Base-by-base conservation (phyloP, 208 protist species). In the Perkinsela sp. region DNA sequence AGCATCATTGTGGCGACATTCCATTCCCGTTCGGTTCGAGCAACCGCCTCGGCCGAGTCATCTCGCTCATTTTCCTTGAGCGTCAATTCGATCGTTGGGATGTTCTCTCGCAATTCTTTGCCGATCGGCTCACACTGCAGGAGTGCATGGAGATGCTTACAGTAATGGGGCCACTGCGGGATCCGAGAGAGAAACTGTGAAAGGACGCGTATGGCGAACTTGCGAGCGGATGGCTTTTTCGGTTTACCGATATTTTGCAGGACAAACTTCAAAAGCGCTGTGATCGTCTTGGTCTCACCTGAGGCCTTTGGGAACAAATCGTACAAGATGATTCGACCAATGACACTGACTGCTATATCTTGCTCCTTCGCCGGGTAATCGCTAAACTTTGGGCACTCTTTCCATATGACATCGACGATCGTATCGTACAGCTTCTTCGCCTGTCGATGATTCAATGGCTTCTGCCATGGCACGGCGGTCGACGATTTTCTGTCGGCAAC, bases 131-230 rank as follows among this genome's bases (percentile, higher is more conserved):
- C 83, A 48, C 90, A 70, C 74, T 88, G 75, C 65, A 80, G 80
- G 70, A 94, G 74, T 31, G 80, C 73, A 22, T 57, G 40, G 13
- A 57, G 40, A 22, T 57, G 40, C 22, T 82, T 76, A 48, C 88
- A 78, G 73, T 90, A 93, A 69, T 95, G 85, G 31, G 93, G 95
- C 93, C 93, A 98, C 72, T 97, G 91, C n/a, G 77, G 76, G 29
- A 98, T 72, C 65, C 89, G 78, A 30, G 76, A 70, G 72, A 94
- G 93, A 70, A 97, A 95, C 70, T 93, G 81, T 69, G 95, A 79
- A 0, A 98, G 75, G 1, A 94, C 91, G 40, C 86, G 83, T 29
- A 97, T 75, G 68, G 93, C 94, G 76, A 97, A 98, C 71, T 95
- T 88, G 75, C 92, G 91, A 77, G 95, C 81, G 16, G 90, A 89